phyloP scores from a whole-genome alignment of 73 alveolate genomes.

The Tetrahymena malaccensis region DNA sequence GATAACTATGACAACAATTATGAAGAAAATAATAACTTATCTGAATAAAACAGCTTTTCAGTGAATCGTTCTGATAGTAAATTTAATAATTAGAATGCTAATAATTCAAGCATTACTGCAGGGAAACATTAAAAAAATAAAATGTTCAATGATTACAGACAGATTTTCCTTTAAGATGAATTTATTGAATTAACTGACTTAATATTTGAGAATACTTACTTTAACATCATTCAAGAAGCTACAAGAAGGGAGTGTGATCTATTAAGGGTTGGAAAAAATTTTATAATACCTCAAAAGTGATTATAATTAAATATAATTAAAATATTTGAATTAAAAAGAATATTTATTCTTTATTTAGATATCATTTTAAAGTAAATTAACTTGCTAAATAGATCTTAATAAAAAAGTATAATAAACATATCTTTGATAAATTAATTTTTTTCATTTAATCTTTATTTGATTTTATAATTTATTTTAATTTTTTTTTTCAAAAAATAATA shows the following conservation, averaged over 20 bases:
- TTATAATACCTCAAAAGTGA: constrained; percentile 53
- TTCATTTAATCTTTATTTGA: too few relatives aligned
- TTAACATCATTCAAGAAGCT: constrained; percentile 89
- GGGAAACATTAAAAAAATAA: constrained; percentile 2
- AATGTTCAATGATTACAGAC: constrained; percentile 17
- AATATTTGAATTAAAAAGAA: too few relatives aligned
- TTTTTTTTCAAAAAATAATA: too few relatives aligned
- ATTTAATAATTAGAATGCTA: background rate
- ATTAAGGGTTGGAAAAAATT: constrained; percentile 83
- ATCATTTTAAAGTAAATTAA: too few relatives aligned
- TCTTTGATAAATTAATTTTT: too few relatives aligned
- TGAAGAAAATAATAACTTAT: background rate
- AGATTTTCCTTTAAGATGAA: constrained; percentile 57
- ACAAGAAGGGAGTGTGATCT: constrained; percentile 94
- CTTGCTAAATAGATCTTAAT: too few relatives aligned
- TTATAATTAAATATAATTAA: constrained; percentile 2
- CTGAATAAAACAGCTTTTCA: background rate
- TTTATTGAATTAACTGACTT: constrained; percentile 72
- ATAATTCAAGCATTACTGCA: background rate
- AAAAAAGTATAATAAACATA: too few relatives aligned
- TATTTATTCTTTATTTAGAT: too few relatives aligned
- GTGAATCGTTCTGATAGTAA: background rate
- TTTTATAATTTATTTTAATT: too few relatives aligned
- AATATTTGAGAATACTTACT: constrained; percentile 94
- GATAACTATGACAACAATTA: background rate